phyloP scores from a whole-genome alignment of 2,329 filamentous ascomycete genomes.

The Blastomyces percursus region DNA sequence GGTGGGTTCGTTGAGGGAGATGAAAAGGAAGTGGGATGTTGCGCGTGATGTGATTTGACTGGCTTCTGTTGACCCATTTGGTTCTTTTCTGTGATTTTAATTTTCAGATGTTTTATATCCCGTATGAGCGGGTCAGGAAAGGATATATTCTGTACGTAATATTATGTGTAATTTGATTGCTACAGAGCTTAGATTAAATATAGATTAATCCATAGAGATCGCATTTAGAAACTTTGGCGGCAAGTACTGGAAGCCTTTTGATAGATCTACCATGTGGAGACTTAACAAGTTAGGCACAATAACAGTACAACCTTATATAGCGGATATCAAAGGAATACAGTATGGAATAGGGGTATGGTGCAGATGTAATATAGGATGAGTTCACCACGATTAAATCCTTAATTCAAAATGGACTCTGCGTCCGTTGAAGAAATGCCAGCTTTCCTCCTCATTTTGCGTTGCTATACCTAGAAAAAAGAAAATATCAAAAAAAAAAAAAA shows the following conservation, averaged over 20 bases:
- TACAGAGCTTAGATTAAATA: background rate
- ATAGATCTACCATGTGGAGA: background rate
- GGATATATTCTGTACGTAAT: no score
- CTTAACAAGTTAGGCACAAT: background rate
- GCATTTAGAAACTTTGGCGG: background rate
- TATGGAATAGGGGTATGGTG: background rate
- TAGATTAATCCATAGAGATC: background rate
- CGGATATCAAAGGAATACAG: background rate
- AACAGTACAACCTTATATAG: background rate
- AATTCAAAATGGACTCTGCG: background rate
- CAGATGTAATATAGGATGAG: background rate
- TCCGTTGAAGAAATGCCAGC: background rate
- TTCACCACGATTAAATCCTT: background rate
- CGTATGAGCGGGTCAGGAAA: background rate
- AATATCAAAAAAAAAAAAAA: background rate
- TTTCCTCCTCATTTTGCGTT: background rate
- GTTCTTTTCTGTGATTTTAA: background rate
- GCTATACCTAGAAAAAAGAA: background rate
- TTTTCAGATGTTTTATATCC: background rate
- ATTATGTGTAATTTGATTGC: background rate
- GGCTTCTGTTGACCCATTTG: background rate
- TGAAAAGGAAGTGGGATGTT: background rate
- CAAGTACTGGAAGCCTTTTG: background rate
- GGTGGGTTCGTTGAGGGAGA: no score
- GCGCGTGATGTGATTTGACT: background rate